Base-by-base conservation (phyloP, 2,329 filamentous ascomycete genomes). In the Calonectria henricotiae region DNA sequence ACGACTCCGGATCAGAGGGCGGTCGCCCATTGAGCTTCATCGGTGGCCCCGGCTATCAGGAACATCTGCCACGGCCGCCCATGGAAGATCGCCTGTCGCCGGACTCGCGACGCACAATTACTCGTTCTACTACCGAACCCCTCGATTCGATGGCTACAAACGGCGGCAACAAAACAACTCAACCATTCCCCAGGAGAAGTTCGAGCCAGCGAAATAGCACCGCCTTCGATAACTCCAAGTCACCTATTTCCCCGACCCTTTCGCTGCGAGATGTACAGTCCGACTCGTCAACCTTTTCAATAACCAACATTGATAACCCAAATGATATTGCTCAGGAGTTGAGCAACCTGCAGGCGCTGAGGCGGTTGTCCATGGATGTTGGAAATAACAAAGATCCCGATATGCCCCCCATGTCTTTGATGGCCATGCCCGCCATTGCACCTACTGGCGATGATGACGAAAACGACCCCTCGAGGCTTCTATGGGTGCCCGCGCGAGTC, bases 331-430 rank as follows among this genome's bases (percentile, higher is more conserved):
- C 94, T 30, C 94, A 97, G 83, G 95, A 98, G 83, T 85, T 98
- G 76, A 97, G 93, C 85, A 98, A 98, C 79, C 84, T 98, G 71
- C 95, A 97, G 81, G 95, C 95, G 2, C 89, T 98, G 72, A 90
- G 95, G 75, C 90, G 95, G 74, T 94, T 98, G 91, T 98, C 95
- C 23, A 98, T 98, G 95, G 95, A 97, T 80, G 94, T 97, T 76
- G 90, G 84, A 84, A 97, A 89, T 73, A 89, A 85, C 51, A 89
- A 87, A 71, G 91, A 93, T 75, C 91, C 94, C 0, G 94, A 97
- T 80, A 86, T 97, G 74, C 91, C 94, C 15, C 92, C 92, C 2
- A 86, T 90, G 79, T 88, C 88, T 5, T 83, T 91, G 44, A 89
- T 93, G 78, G 89, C 92, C 47, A 92, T 94, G 84, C 91, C 93